A percentile compares a stretch with the other conserved stretches of the same genome.
Evolutionary conservation across 2,329 filamentous ascomycete species (phyloP).

Genomic region (Diaporthe citriasiana): DNA sequence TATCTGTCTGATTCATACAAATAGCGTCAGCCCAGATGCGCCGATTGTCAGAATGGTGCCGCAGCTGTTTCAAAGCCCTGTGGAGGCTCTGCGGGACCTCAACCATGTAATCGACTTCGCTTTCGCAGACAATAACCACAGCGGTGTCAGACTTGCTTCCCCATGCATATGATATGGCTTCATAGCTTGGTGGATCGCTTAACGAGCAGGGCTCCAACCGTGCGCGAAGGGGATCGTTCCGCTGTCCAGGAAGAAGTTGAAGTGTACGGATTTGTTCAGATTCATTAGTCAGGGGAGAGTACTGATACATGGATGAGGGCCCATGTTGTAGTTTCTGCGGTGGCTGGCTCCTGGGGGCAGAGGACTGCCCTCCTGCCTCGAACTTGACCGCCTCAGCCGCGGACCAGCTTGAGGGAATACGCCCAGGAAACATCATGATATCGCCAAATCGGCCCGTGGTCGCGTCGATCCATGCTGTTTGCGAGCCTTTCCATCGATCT

Average conservation of each 20-base stretch:
- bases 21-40: neutral
- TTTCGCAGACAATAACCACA: neutral
- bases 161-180: constrained; percentile 1
- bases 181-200: neutral
- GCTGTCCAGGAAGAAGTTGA: neutral
- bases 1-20: neutral
- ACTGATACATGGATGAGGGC: neutral
- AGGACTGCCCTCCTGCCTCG: neutral
- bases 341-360: too few species aligned
- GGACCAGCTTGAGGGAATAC: neutral
- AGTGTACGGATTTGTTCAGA: neutral
- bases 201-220: neutral
- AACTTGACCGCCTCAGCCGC: neutral
- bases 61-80: neutral
- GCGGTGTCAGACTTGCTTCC: neutral
- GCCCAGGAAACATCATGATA: too few species aligned
- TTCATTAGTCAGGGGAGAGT: neutral
- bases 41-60: neutral
- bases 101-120: neutral
- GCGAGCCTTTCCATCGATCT: too few species aligned
- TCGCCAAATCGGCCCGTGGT: neutral
- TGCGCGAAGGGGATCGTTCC: neutral
- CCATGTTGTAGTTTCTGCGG: neutral
- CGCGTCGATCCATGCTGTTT: too few species aligned
- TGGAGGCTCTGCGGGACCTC: neutral